phyloP scores from a whole-genome alignment of 768 basidiomycete species.

The Boletus barrowsii region DNA sequence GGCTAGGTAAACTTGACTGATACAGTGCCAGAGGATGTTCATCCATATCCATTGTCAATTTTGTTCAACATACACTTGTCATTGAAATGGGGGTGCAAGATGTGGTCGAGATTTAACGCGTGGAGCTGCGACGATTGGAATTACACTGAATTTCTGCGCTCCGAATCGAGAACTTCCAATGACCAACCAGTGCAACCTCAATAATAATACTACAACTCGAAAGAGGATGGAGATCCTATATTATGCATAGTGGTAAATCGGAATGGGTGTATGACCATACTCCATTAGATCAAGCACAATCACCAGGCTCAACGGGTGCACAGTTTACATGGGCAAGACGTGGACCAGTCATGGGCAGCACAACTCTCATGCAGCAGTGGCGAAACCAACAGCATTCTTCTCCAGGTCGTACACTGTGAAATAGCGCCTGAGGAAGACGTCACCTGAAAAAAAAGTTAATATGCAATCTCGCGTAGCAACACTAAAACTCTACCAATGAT shows the following conservation, averaged over 20 bases:
- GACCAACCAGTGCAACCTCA: no score
- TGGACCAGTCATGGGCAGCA: not conserved
- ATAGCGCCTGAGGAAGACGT: conserved; percentile 89
- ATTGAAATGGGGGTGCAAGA: not conserved
- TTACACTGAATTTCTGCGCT: no score
- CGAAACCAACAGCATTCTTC: conserved; percentile 81
- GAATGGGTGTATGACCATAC: not conserved
- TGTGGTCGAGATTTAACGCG: not conserved
- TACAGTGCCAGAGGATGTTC: not conserved
- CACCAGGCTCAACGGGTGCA: not conserved
- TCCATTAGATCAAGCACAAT: conserved; percentile 15
- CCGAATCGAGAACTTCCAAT: no score
- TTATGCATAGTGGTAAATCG: not conserved
- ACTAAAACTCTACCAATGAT: conserved; percentile 64
- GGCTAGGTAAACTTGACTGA: conserved; percentile 2
- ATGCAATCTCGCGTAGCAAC: not conserved
- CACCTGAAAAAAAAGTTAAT: conserved; percentile 43
- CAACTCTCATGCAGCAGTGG: conserved; percentile 38
- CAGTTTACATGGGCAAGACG: not conserved
- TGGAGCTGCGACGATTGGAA: no score
- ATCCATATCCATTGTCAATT: conserved; percentile 13
- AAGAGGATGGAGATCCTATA: no score
- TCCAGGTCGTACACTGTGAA: conserved; percentile 88
- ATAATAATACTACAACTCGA: no score
- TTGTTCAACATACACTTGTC: not conserved